Evolutionary conservation across 2,329 filamentous ascomycete species (phyloP), one percentile per base, ranked within the genome.

Genomic region (Ceratocystis colombiana): DNA sequence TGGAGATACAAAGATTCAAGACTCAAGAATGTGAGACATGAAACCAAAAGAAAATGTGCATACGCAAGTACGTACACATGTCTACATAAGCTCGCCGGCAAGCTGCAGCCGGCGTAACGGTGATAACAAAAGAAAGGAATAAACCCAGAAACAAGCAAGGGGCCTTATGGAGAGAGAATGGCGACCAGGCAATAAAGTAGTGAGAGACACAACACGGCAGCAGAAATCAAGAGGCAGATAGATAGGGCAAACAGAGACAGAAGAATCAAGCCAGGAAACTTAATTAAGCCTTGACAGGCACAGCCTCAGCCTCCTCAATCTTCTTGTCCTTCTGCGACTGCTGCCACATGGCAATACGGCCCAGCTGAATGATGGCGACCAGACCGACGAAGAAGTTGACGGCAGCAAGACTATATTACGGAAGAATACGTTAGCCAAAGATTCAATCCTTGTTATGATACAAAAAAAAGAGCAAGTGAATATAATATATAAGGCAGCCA

Each of bases 331-430:
- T 74, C 73, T 86, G 77, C 68, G 80, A 82, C 70, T 79, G 76
- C 71, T 87, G 80, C 75, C 86, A 88, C 72, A 84, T 66, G 71
- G 84, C 76, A 73, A 97, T 96, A 72, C 94, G 87, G 70, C 79
- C 79, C 70, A 90, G 82, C 81, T 99, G 94, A 70, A 90, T 82
- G 68, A 89, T 79, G 72, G 94, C 94, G 69, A 96, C 92, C 71
- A 88, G 79, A 72, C 89, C 93, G 72, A 99, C 88, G 83, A 96
- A 95, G 84, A 96, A 96, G 84, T 99, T 99, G 75, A 97, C 94
- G 66, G 91, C 86, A 69, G 94, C 94, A 68, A 99, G 86, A 69
- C 88, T 91, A 69, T 10, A 64, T 41, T 15, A 41, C 37, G 1
- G 37, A 12, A 12, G 4, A 41, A 5, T 12, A 28, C 5, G 64